Conservation (phyloP, 768 basidiomycete genomes). For the Psilocybe azurescens region DNA sequence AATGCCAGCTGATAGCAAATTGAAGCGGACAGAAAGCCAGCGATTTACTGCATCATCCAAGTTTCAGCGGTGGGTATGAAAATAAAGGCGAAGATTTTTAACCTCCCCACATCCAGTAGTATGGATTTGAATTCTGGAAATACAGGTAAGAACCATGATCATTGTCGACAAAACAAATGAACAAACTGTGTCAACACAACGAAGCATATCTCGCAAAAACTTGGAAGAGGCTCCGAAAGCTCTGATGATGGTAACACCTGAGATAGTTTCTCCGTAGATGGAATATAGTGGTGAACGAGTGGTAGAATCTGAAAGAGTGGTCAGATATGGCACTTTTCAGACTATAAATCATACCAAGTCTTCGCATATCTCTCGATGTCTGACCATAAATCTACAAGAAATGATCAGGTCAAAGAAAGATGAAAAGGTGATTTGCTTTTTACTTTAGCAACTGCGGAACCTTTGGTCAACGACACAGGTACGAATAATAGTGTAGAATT, state of each 20-base stretch:
- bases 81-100: conserved; percentile 18
- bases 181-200: conserved; percentile 79
- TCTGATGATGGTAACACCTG: conserved; percentile 58
- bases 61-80: neutral
- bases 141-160: neutral
- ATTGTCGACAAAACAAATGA: neutral
- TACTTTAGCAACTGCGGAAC: conserved; percentile 42
- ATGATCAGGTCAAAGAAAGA: conserved; percentile 4
- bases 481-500: neutral
- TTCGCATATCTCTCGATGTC: conserved; percentile 85
- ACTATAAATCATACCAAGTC: conserved; percentile 54
- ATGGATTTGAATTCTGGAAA: conserved; percentile 69
- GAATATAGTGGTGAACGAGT: conserved; percentile 48
- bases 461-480: conserved; percentile 3
- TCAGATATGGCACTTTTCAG: neutral
- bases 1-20: conserved; percentile 65
- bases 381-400: conserved; percentile 51
- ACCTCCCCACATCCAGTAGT: conserved; percentile 94
- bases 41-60: conserved; percentile 70
- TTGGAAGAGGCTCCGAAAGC: conserved; percentile 91
- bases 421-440: neutral
- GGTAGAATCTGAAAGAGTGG: conserved; percentile 32
- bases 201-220: conserved; percentile 83
- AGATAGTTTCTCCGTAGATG: conserved; percentile 50
- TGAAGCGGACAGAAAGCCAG: conserved; percentile 88